Evolutionary conservation across 176 grass and related monocot genomes (phyloP), one percentile per base, ranked within the genome.

Genomic region (Musa beccarii): DNA sequence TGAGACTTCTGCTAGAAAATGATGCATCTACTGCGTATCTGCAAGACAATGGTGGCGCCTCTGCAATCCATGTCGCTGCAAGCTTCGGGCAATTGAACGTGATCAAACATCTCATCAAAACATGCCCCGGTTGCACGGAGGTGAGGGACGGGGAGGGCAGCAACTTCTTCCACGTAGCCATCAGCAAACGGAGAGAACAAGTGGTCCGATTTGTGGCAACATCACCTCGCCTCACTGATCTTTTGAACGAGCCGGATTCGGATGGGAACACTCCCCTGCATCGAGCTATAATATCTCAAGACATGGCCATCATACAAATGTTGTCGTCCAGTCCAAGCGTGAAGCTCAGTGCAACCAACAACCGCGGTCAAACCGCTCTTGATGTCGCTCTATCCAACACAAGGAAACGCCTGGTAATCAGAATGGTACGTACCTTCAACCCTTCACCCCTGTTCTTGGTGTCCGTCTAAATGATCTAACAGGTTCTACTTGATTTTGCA

Each of bases 51-150:
- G 59, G 67, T 15, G 79, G 79, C 14, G 66, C 51, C 24, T 75
- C 57, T 9, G 57, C 79, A 19, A n/a, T 76, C 11, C 79, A 82
- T 75, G 49, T 75, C 49, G 79, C 79, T 17, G 49, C 50, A 16
- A 63, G 16, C 17, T 50, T 10, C 12, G 71, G 71, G 7, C 15
- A 57, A 24, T 0, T 75, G 28, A 1, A n/a, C 3, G 56, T 82
- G 17, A 49, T 82, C 43, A 19, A 11, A 17, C 28, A 66, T 22
- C 49, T 82, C 2, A 29, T 82, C 11, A 1, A 54, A 34, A 1
- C 0, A 2, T 82, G 71, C 23, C 79, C 26, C 55, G 71, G 75
- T 54, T 66, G 34, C 0, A 6, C 3, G 21, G 59, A 75, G 21
- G 17, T 75, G 26, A 10, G 59, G 17, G 59, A 82, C 34, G 3